Evolutionary conservation across 2,329 filamentous ascomycete species (phyloP).

Genomic region (Didymella lethalis): DNA sequence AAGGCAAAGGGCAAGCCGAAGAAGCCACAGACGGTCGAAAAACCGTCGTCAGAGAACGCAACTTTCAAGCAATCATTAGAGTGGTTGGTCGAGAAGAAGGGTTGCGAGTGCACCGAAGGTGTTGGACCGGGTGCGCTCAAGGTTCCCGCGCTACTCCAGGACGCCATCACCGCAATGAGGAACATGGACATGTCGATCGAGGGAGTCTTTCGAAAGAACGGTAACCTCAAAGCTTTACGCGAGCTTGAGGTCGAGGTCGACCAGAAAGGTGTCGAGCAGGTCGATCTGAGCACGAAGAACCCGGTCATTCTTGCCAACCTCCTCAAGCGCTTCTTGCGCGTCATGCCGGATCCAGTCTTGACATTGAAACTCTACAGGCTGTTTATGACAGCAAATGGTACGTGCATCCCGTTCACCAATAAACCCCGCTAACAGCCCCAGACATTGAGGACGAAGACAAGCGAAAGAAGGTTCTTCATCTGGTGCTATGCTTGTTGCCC

Average conservation of each 20-base stretch:
- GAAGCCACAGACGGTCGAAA: conserved; percentile 68
- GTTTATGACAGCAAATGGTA: conserved; percentile 87
- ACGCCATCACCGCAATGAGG: conserved; percentile 91
- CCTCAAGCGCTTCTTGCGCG: conserved; percentile 91
- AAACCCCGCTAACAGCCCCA: conserved; percentile 40
- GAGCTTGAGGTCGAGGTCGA: conserved; percentile 89
- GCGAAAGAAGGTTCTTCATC: conserved; percentile 83
- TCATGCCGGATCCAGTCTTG: conserved; percentile 92
- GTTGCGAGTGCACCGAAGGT: conserved; percentile 96
- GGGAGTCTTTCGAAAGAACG: conserved; percentile 98
- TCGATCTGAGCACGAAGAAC: conserved; percentile 86
- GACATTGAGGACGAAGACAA: conserved; percentile 82
- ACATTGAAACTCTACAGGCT: conserved; percentile 93
- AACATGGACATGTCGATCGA: conserved; percentile 99
- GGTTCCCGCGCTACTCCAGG: conserved; percentile 93
- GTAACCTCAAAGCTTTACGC: conserved; percentile 93
- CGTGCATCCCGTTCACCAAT: conserved; percentile 35
- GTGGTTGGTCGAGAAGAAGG: conserved; percentile 87
- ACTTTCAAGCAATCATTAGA: conserved; percentile 92
- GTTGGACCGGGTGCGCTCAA: conserved; percentile 90
- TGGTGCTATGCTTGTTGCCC: conserved; percentile 90
- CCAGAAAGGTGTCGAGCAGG: conserved; percentile 80
- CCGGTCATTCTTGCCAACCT: conserved; percentile 94
- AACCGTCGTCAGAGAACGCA: conserved; percentile 67
- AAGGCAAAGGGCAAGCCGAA: conserved; percentile 80